These are phyloP conservation scores for Pisolithus tinctorius DNA, from an alignment of 768 basidiomycete species.

Conservation along the genomic window DNA sequence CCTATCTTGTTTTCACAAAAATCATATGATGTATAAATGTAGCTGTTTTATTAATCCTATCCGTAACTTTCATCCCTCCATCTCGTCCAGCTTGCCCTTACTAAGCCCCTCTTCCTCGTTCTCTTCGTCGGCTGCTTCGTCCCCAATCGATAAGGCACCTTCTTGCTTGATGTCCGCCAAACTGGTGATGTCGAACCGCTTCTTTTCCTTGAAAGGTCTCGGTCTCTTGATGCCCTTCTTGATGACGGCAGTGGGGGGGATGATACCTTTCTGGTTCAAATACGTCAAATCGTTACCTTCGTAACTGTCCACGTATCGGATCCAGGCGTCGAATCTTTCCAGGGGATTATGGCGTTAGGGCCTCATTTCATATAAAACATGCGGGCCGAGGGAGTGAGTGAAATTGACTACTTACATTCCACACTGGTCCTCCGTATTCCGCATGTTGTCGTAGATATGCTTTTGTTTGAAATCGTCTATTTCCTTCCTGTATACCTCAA, in stretches of 20 bases:
- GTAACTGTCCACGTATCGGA: conserved; percentile 69
- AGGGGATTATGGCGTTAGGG: not conserved
- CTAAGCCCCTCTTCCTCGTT: conserved; percentile 34
- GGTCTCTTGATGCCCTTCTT: conserved; percentile 49
- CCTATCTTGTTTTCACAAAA: too few species aligned
- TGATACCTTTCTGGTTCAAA: conserved; percentile 68
- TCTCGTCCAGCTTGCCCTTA: conserved; percentile 42
- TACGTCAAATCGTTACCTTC: conserved; percentile 72
- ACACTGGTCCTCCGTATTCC: conserved; percentile 70
- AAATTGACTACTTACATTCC: conserved; percentile 55
- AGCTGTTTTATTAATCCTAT: not conserved
- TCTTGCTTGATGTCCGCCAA: conserved; percentile 26
- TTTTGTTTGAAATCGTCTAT: conserved; percentile 82
- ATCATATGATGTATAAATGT: not conserved
- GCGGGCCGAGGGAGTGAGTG: not conserved
- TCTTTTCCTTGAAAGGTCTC: conserved; percentile 64
- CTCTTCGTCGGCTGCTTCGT: conserved; percentile 36
- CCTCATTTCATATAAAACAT: not conserved
- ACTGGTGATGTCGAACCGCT: conserved; percentile 56
- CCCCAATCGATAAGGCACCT: conserved; percentile 23
- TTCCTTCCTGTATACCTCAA: conserved; percentile 53
- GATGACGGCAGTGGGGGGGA: conserved; percentile 66
- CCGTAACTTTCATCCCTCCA: conserved; percentile 36
- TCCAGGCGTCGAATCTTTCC: conserved; percentile 77
- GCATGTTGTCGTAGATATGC: conserved; percentile 83